Conservation (phyloP, 805 yeast species). For the Wickerhamiella galacta region DNA sequence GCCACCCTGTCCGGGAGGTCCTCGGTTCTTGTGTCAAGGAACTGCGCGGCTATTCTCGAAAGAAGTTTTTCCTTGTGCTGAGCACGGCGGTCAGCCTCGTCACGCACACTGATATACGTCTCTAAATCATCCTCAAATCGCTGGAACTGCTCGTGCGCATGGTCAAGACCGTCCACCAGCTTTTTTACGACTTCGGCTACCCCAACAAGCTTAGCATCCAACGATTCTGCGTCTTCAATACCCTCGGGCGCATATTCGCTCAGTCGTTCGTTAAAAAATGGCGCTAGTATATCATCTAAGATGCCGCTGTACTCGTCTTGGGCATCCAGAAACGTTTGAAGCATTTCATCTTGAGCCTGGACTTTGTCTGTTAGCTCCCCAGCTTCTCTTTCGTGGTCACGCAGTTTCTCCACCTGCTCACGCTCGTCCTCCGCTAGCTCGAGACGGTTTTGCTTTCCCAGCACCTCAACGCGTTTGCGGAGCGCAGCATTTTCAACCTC, state of each 20-base stretch:
- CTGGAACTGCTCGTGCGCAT: slow-evolving; percentile 4
- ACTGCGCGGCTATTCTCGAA: too few relatives aligned
- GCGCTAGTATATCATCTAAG: slow-evolving; percentile 1
- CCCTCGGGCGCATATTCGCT: slow-evolving; percentile 1
- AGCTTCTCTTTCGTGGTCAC: too few relatives aligned
- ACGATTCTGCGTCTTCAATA: not conserved
- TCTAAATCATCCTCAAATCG: slow-evolving; percentile 1
- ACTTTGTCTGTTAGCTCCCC: too few relatives aligned
- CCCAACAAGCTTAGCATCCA: slow-evolving; percentile 5
- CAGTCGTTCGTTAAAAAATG: slow-evolving; percentile 2
- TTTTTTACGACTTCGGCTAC: slow-evolving; percentile 1
- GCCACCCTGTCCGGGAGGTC: too few relatives aligned
- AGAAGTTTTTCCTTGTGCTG: not conserved
- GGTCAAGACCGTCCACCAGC: slow-evolving; percentile 2
- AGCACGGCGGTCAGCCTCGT: not conserved
- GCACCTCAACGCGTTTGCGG: not conserved
- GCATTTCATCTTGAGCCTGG: slow-evolving; percentile 7
- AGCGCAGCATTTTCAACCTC: not conserved
- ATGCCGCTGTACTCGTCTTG: slow-evolving; percentile 5
- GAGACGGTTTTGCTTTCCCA: not conserved
- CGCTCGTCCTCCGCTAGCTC: slow-evolving; percentile 2
- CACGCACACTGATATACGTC: slow-evolving; percentile 3
- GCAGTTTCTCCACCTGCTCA: slow-evolving; percentile 4
- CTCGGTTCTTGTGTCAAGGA: too few relatives aligned
- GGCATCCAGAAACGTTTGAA: slow-evolving; percentile 6